Evolutionary conservation across 176 grass and related monocot species (phyloP), one percentile per base, ranked within the genome.

Genomic region (Hordeum vulgare): DNA sequence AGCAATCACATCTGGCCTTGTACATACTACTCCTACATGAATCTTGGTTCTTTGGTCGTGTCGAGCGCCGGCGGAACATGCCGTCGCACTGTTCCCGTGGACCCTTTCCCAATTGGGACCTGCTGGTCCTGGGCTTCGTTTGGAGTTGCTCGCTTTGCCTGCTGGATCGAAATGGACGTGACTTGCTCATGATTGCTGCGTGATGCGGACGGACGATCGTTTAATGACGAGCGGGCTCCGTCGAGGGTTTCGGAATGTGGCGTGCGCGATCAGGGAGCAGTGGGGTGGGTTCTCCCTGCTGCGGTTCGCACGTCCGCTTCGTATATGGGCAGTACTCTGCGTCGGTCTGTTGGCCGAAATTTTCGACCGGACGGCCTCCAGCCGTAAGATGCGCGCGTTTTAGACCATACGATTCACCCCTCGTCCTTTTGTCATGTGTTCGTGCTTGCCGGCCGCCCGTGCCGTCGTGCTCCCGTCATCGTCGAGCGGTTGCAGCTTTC

Each of bases 11-110:
- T 77, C 81, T 62, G 17, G 3, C 41, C 78, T 20, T 90, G 88
- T 86, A 86, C 78, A 80, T 84, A 80, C 44, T n/a, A n/a, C n/a
- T n/a, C n/a, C 12, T 12, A 2, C 81, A 86, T 90, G 81, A 66
- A 47, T 12, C 83, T 68, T 56, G 51, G 18, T 56, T 56, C 18
- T 56, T 56, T 56, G 18, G 18, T 40, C 41, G 44, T 81, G 39
- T 17, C 7, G 68, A 71, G 68, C n/a, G 25, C 39, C 39, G 15
- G 12, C 39, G 12, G 39, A 71, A 26, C 68, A 44, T 44, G 68
- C n/a, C 3, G n/a, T 25, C 13, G 37, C 61, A 65, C 61, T 49
- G 45, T 49, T 49, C 13, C 45, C 14, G 18, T 54, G 49, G 49
- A 54, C 49, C 12, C 39, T 71, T 44, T 71, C 68, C 68, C 11